These are phyloP conservation scores for Ceratobasidium sp. DNA, from an alignment of 1,284 basidiomycete species.

Conservation along the genomic window DNA sequence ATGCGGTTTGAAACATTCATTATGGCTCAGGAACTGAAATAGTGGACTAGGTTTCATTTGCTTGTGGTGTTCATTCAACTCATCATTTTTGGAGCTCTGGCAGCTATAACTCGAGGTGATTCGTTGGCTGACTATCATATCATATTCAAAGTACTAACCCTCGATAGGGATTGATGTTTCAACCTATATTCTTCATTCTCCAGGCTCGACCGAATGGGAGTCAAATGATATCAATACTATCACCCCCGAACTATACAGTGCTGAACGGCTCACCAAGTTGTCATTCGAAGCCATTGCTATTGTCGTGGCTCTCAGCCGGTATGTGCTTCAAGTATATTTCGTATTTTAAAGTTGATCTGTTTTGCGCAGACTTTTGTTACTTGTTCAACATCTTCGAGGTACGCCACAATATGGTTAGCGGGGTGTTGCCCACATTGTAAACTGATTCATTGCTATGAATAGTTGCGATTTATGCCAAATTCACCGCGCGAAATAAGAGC, in stretches of 20 bases:
- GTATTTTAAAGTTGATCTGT: not conserved
- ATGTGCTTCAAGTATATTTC: not conserved
- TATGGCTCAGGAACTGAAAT: too few relatives aligned
- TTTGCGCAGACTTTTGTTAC: not conserved
- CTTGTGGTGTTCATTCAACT: constrained; percentile 26
- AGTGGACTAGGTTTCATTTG: constrained; percentile 30
- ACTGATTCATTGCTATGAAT: too few relatives aligned
- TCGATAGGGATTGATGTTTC: constrained; percentile 29
- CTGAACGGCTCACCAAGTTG: not conserved
- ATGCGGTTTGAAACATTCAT: not conserved
- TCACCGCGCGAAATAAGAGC: not conserved
- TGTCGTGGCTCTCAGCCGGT: constrained; percentile 31
- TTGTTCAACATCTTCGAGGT: constrained; percentile 37
- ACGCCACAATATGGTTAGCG: not conserved
- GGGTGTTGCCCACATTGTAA: too few relatives aligned
- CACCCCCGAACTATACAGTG: not conserved
- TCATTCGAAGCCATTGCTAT: constrained; percentile 30
- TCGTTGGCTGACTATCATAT: not conserved
- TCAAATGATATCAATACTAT: not conserved
- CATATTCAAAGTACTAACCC: too few relatives aligned
- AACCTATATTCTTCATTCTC: constrained; percentile 37
- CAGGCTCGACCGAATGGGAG: constrained; percentile 2
- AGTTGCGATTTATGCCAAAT: constrained; percentile 18
- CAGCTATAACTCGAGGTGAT: constrained; percentile 37
- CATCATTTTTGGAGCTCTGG: constrained; percentile 28